A percentile compares a stretch with the other conserved stretches of the same genome.
Evolutionary conservation across 2,329 filamentous ascomycete species (phyloP).

Genomic region (Orbilia brochopaga): DNA sequence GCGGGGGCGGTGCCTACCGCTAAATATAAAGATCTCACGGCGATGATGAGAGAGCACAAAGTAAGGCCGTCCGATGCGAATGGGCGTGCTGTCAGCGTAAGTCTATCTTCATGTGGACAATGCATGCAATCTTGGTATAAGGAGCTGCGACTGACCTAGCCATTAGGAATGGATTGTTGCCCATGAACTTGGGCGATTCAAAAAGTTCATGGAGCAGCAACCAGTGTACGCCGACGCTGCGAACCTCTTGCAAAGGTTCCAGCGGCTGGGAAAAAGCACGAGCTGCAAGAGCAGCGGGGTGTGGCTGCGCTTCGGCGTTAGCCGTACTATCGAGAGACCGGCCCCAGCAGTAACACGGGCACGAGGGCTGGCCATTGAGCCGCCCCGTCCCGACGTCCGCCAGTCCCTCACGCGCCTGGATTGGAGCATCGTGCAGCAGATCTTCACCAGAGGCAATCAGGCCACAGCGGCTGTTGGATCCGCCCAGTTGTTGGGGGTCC

Average conservation of each 20-base stretch:
- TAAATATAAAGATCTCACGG: neutral
- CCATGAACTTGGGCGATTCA: neutral
- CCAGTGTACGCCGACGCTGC: neutral
- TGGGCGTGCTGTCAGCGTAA: neutral
- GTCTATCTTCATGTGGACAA: neutral
- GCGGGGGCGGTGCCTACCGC: neutral
- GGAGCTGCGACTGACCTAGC: neutral
- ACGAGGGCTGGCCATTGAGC: neutral
- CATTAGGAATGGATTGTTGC: neutral
- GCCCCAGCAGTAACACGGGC: conserved; percentile 5
- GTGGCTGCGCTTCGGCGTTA: conserved; percentile 12
- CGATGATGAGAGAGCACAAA: neutral
- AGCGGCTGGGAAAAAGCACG: neutral
- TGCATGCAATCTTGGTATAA: too few species aligned
- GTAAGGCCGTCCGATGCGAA: neutral
- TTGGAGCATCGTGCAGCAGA: conserved; percentile 9
- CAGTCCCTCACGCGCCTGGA: conserved; percentile 7
- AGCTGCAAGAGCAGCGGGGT: neutral
- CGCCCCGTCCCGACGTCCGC: conserved; percentile 7
- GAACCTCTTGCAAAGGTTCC: neutral
- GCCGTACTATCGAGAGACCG: neutral
- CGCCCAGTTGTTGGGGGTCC: too few species aligned
- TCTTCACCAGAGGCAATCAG: neutral
- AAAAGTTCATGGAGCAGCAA: neutral
- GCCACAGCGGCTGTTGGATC: neutral